phyloP scores from a whole-genome alignment of 371 early-diverging fungal species.

The Encephalitozoon hellem region DNA sequence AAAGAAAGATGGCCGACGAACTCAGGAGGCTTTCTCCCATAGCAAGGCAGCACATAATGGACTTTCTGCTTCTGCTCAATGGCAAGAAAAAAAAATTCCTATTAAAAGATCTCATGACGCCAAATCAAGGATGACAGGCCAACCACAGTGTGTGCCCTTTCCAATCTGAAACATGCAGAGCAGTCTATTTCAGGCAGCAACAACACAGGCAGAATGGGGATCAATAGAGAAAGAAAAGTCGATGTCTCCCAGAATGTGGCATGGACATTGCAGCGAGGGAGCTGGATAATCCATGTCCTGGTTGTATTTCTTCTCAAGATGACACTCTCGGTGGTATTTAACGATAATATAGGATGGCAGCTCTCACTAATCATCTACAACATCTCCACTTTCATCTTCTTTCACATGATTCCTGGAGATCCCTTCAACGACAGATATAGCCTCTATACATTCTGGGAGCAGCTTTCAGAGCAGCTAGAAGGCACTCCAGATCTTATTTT shows the following conservation, averaged over 20 bases:
- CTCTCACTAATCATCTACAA: constrained; percentile 57
- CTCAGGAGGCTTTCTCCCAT: constrained; percentile 45
- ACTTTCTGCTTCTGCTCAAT: constrained; percentile 41
- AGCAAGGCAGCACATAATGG: constrained; percentile 46
- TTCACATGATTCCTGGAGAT: constrained; percentile 61
- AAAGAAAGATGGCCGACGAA: constrained; percentile 23
- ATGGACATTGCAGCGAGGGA: constrained; percentile 55
- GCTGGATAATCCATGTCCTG: constrained; percentile 50
- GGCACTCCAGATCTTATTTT: constrained; percentile 53
- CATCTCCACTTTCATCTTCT: constrained; percentile 60
- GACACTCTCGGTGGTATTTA: constrained; percentile 26
- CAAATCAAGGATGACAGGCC: not conserved
- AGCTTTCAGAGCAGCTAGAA: constrained; percentile 58
- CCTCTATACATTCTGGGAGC: constrained; percentile 61
- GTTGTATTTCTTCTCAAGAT: constrained; percentile 28
- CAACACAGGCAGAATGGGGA: not conserved
- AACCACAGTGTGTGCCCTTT: not conserved
- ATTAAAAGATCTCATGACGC: not conserved
- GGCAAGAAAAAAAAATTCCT: constrained; percentile 11
- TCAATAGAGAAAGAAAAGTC: not conserved
- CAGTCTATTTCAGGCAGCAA: not conserved
- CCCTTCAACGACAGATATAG: constrained; percentile 59
- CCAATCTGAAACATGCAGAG: not conserved
- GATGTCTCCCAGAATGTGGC: constrained; percentile 55
- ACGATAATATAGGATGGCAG: constrained; percentile 41